Percentiles rank a stretch among this genome's conserved stretches.
Evolutionary conservation across 2,329 filamentous ascomycete genomes (phyloP).

Genomic region (Zalaria sp.): DNA sequence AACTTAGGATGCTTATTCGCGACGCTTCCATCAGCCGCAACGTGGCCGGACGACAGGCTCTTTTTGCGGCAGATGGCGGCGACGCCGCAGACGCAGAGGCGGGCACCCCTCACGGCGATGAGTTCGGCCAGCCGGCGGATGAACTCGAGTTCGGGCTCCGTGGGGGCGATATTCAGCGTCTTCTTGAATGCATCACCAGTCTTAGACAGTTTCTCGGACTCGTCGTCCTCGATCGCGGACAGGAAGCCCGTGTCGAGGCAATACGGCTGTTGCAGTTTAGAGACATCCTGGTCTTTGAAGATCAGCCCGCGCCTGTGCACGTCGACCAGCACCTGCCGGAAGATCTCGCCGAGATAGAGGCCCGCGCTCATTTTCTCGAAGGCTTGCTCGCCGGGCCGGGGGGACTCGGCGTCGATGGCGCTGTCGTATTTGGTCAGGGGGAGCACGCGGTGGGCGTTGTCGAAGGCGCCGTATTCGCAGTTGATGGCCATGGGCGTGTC

Average conservation of each 20-base stretch:
- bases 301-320: slow-evolving; percentile 64
- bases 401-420: slow-evolving; percentile 79
- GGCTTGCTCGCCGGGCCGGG: slow-evolving; percentile 81
- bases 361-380: slow-evolving; percentile 98
- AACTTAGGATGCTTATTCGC: slow-evolving; percentile 28
- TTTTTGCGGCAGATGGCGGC: slow-evolving; percentile 23
- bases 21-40: slow-evolving; percentile 24
- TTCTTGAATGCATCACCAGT: slow-evolving; percentile 13
- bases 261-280: slow-evolving; percentile 67
- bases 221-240: slow-evolving; percentile 64
- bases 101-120: slow-evolving; percentile 19
- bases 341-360: slow-evolving; percentile 86
- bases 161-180: slow-evolving; percentile 11
- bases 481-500: slow-evolving; percentile 90
- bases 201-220: slow-evolving; percentile 8
- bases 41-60: slow-evolving; percentile 17
- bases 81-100: slow-evolving; percentile 23
- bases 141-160: slow-evolving; percentile 15
- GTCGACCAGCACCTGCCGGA: slow-evolving; percentile 75
- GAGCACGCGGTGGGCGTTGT: slow-evolving; percentile 83
- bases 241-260: slow-evolving; percentile 83
- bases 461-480: slow-evolving; percentile 95
- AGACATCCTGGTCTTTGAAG: slow-evolving; percentile 67
- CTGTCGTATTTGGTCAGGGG: slow-evolving; percentile 78
- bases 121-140: slow-evolving; percentile 16